Percentiles rank a stretch among this genome's conserved stretches.
Conservation (phyloP, 495 filamentous ascomycete genomes). For the Aspergillus ostianus region DNA sequence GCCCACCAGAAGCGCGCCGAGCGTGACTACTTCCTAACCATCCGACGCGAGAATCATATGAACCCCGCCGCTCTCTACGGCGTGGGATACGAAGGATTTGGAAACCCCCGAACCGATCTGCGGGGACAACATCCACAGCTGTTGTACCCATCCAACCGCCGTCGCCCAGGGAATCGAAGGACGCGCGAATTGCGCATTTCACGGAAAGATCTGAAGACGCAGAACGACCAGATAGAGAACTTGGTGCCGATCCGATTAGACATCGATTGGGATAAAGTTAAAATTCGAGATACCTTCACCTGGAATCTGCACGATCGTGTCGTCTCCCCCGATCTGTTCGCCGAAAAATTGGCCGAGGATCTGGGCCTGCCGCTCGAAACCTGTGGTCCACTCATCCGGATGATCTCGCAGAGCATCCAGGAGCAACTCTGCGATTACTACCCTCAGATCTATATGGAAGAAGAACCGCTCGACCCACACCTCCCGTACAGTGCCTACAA, state of each 20-base stretch:
- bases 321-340: conserved; percentile 74
- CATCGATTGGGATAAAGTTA: conserved; percentile 93
- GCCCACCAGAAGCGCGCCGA: conserved; percentile 54
- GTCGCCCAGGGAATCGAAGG: conserved; percentile 69
- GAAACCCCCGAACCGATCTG: conserved; percentile 76
- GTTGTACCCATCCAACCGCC: conserved; percentile 72
- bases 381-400: conserved; percentile 62
- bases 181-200: conserved; percentile 67
- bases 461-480: conserved; percentile 86
- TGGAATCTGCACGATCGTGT: conserved; percentile 96
- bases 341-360: conserved; percentile 87
- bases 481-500: conserved; percentile 93
- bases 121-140: conserved; percentile 53
- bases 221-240: conserved; percentile 87
- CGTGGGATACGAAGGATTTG: conserved; percentile 84
- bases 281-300: conserved; percentile 95
- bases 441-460: conserved; percentile 83
- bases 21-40: conserved; percentile 48
- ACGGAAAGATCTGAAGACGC: conserved; percentile 74
- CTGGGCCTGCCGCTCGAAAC: conserved; percentile 73
- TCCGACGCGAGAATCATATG: conserved; percentile 47
- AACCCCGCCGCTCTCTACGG: conserved; percentile 69
- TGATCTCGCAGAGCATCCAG: conserved; percentile 74
- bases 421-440: conserved; percentile 93
- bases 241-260: conserved; percentile 89